phyloP scores from a whole-genome alignment of 2,329 filamentous ascomycete species.

The Neonectria punicea region DNA sequence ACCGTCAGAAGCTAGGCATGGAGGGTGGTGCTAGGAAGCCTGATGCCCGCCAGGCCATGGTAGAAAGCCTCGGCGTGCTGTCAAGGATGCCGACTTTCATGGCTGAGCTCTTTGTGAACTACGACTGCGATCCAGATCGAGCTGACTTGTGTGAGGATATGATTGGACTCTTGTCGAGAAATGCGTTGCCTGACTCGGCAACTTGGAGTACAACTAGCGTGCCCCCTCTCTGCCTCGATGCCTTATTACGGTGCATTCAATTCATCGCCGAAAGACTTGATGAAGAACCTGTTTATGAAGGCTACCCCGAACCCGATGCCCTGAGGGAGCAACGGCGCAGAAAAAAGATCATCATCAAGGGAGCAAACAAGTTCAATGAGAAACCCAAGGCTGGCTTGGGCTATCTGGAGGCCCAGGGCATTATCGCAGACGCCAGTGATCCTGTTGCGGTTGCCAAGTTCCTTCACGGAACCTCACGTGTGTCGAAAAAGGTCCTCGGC shows the following conservation, averaged over 20 bases:
- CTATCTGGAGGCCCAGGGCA: conserved; percentile 84
- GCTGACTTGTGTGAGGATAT: conserved; percentile 95
- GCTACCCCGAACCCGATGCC: conserved; percentile 71
- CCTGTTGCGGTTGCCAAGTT: conserved; percentile 86
- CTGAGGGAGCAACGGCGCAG: conserved; percentile 78
- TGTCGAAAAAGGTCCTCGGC: conserved; percentile 91
- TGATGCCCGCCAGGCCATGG: conserved; percentile 97
- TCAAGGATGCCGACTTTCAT: conserved; percentile 94
- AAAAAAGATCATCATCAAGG: conserved; percentile 90
- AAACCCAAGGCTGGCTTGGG: conserved; percentile 89
- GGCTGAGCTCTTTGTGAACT: conserved; percentile 96
- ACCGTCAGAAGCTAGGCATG: conserved; percentile 90
- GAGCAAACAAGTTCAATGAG: conserved; percentile 93
- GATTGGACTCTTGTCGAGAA: conserved; percentile 90
- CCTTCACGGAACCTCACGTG: conserved; percentile 83
- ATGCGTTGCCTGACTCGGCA: conserved; percentile 95
- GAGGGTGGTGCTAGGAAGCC: conserved; percentile 93
- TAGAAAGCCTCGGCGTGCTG: conserved; percentile 92
- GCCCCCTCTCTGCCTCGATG: conserved; percentile 92
- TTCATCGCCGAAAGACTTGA: conserved; percentile 89
- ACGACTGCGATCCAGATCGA: conserved; percentile 93
- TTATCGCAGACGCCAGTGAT: conserved; percentile 81
- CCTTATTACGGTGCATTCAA: conserved; percentile 89
- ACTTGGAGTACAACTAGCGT: conserved; percentile 99
- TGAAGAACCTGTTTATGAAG: conserved; percentile 70